These are phyloP conservation scores for Wickerhamomyces alni DNA, from an alignment of 805 yeast genomes.

Conservation along the genomic window DNA sequence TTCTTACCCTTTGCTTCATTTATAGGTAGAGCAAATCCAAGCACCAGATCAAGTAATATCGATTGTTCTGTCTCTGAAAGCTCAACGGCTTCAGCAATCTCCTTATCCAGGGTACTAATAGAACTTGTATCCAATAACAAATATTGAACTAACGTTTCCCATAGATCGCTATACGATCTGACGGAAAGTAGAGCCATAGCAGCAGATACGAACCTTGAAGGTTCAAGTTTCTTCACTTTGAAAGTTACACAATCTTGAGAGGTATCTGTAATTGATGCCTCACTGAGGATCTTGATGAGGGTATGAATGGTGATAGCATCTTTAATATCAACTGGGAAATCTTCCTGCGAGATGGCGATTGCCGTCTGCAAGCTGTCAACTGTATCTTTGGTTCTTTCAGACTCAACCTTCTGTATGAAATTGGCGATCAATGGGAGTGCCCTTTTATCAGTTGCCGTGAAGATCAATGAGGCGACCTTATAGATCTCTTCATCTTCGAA, in stretches of 20 bases:
- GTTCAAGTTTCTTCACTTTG: slow-evolving; percentile 6
- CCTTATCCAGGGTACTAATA: slow-evolving; percentile 22
- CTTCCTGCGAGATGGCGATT: slow-evolving; percentile 22
- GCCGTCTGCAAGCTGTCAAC: slow-evolving; percentile 29
- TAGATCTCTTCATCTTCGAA: slow-evolving; percentile 53
- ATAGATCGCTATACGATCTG: slow-evolving; percentile 13
- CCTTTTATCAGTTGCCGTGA: slow-evolving; percentile 24
- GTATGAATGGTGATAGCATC: slow-evolving; percentile 24
- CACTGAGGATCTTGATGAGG: slow-evolving; percentile 23
- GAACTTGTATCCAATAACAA: slow-evolving; percentile 40
- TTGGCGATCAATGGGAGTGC: slow-evolving; percentile 44
- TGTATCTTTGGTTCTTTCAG: slow-evolving; percentile 31
- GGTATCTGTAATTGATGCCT: slow-evolving; percentile 19
- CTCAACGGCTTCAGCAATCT: slow-evolving; percentile 27
- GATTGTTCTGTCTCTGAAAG: slow-evolving; percentile 21
- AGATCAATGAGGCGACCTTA: slow-evolving; percentile 38
- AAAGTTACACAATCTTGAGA: slow-evolving; percentile 4
- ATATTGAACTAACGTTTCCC: slow-evolving; percentile 37
- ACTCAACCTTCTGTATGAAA: slow-evolving; percentile 42
- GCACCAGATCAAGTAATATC: slow-evolving; percentile 31
- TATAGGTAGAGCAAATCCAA: slow-evolving; percentile 28
- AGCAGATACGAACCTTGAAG: slow-evolving; percentile 13
- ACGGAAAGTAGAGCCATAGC: slow-evolving; percentile 29
- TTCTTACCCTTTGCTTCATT: slow-evolving; percentile 5
- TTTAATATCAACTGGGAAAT: slow-evolving; percentile 23